Conservation (phyloP, 805 yeast genomes). For the Zygosaccharomyces kombuchaensis region DNA sequence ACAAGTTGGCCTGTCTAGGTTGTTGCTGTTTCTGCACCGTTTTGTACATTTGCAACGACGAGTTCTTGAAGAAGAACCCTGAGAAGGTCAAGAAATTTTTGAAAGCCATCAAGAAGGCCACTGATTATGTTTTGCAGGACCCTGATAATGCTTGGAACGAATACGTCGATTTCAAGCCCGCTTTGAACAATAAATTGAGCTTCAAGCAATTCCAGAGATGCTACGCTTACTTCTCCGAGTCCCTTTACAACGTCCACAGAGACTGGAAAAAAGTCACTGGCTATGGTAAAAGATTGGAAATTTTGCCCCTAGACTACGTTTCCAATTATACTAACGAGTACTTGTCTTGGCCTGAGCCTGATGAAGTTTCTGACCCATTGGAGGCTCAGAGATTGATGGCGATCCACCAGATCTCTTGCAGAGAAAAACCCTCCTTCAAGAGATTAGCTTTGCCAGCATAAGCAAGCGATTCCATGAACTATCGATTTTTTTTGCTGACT, state of each 20-base stretch:
- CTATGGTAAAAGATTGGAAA: slow-evolving; percentile 51
- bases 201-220: slow-evolving; percentile 49
- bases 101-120: slow-evolving; percentile 48
- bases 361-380: slow-evolving; percentile 44
- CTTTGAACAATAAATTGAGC: slow-evolving; percentile 40
- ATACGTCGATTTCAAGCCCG: slow-evolving; percentile 46
- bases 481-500: neutral
- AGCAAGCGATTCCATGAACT: neutral
- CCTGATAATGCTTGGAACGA: slow-evolving; percentile 47
- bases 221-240: slow-evolving; percentile 48
- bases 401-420: slow-evolving; percentile 44
- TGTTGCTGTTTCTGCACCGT: slow-evolving; percentile 58
- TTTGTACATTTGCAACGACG: slow-evolving; percentile 50
- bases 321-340: slow-evolving; percentile 50
- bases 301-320: slow-evolving; percentile 45
- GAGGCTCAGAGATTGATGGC: slow-evolving; percentile 47
- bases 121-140: slow-evolving; percentile 42
- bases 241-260: slow-evolving; percentile 50
- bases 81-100: slow-evolving; percentile 43
- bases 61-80: slow-evolving; percentile 44
- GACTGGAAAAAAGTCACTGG: slow-evolving; percentile 55
- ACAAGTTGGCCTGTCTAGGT: slow-evolving; percentile 51
- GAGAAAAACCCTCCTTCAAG: slow-evolving; percentile 46
- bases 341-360: slow-evolving; percentile 47
- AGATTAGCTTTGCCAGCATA: slow-evolving; percentile 37